Base-by-base conservation (phyloP, 495 filamentous ascomycete genomes). In the Trichoderma asperelloides region DNA sequence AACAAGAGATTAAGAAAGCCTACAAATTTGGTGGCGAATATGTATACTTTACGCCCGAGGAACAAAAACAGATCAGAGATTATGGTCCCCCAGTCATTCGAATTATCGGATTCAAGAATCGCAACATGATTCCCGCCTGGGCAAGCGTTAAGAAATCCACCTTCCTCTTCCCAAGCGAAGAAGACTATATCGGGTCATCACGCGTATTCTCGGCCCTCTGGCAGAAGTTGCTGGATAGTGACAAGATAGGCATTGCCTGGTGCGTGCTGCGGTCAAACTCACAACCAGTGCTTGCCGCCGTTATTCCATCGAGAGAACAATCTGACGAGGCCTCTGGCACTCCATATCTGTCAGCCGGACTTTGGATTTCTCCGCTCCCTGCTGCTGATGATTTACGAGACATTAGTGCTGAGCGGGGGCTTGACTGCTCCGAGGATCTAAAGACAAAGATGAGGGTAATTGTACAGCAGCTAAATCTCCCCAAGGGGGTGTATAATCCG, bases 11-110 rank as follows among this genome's bases (percentile, higher is more conserved):
- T 43, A 87, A 89, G 65, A 97, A 96, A 72, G 96, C 94, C 0
- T 99, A 94, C 79, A 96, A 94, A 71, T 98, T 97, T 70, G 96
- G 94, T 39, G 92, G 91, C 23, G 91, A 96, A 69, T 90, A 93
- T 64, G 86, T 99, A 55, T 78, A 88, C 23, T 99, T 99, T 76
- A 88, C 86, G 2, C 80, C 85, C 2, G 93, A 97, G 40, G 95
- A 98, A 74, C 84, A 90, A 67, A 87, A 88, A 67, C 78, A 82
- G 18, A 79, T 99, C 68, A 86, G 89, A 49, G 77, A 91, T 67
- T 93, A 96, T 72, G 81, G 75, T 9, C 18, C 45, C 1, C 60
- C 93, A 3, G 82, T 88, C 39, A 88, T 99, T 68, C 88, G 93
- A 8, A 89, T 99, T 65, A 89, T 98, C 66, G 96, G 96, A 4